Conservation (phyloP, 768 basidiomycete genomes). For the Lyophyllum atratum region DNA sequence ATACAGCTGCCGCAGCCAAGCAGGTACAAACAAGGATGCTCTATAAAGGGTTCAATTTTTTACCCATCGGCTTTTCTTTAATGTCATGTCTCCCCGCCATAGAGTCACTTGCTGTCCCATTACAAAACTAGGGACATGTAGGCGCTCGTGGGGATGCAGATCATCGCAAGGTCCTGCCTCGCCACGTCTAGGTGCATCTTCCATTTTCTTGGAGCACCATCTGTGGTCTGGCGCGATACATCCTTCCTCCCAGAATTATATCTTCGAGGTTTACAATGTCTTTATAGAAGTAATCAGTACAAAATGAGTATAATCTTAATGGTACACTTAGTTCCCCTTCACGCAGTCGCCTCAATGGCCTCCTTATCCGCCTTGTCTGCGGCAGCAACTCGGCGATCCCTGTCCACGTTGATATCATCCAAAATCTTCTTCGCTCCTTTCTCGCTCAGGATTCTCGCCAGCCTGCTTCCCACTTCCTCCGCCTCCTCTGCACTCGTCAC, state of each 20-base stretch:
- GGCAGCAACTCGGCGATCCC: slow-evolving; percentile 47
- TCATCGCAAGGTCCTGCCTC: slow-evolving; percentile 28
- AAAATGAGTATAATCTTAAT: slow-evolving; percentile 6
- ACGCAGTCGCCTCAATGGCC: neutral
- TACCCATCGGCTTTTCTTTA: slow-evolving; percentile 12
- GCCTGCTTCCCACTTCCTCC: slow-evolving; percentile 63
- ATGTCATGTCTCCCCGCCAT: slow-evolving; percentile 58
- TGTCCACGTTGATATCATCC: slow-evolving; percentile 77
- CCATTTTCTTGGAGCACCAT: slow-evolving; percentile 22
- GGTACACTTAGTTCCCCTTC: neutral
- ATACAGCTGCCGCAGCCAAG: slow-evolving; percentile 8
- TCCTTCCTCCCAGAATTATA: neutral
- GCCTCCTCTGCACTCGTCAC: slow-evolving; percentile 60
- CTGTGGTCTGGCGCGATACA: slow-evolving; percentile 32
- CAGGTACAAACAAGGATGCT: slow-evolving; percentile 11
- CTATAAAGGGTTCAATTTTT: slow-evolving; percentile 26
- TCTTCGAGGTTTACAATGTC: neutral
- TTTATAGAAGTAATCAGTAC: neutral
- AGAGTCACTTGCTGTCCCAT: slow-evolving; percentile 69
- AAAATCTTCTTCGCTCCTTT: slow-evolving; percentile 79
- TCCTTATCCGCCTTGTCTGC: slow-evolving; percentile 35
- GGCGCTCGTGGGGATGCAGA: slow-evolving; percentile 77
- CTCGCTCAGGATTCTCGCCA: slow-evolving; percentile 67
- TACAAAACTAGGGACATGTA: slow-evolving; percentile 44
- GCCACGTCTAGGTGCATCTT: slow-evolving; percentile 20